Evolutionary conservation across 2,329 filamentous ascomycete species (phyloP).

Genomic region (Arthrobotrys entomopaga): DNA sequence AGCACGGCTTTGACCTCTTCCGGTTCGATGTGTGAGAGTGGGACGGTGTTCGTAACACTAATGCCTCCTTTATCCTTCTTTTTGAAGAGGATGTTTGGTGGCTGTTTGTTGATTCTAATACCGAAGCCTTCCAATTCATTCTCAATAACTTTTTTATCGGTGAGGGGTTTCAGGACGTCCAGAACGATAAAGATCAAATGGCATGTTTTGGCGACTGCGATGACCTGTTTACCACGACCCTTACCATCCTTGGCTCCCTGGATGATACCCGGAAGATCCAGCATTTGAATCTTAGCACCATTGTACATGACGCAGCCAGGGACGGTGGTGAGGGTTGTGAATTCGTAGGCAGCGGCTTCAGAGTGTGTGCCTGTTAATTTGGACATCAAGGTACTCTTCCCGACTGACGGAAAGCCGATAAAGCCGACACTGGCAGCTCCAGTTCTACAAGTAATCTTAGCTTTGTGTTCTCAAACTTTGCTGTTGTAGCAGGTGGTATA

Average conservation of each 20-base stretch:
- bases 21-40: constrained; percentile 88
- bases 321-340: constrained; percentile 96
- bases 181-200: constrained; percentile 98
- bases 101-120: constrained; percentile 95
- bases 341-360: constrained; percentile 96
- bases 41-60: constrained; percentile 93
- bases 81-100: constrained; percentile 98
- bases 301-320: constrained; percentile 97
- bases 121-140: constrained; percentile 95
- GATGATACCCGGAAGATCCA: constrained; percentile 98
- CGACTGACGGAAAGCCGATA: constrained; percentile 97
- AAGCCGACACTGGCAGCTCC: constrained; percentile 97
- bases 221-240: constrained; percentile 96
- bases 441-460: constrained; percentile 69
- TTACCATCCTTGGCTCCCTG: constrained; percentile 98
- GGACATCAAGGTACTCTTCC: constrained; percentile 98
- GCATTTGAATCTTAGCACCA: constrained; percentile 96
- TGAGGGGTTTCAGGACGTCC: constrained; percentile 97
- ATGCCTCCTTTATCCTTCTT: constrained; percentile 99
- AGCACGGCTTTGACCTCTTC: constrained; percentile 98
- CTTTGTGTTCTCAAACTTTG: not conserved
- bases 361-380: constrained; percentile 94
- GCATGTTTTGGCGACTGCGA: constrained; percentile 98
- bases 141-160: constrained; percentile 96
- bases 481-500: not conserved